phyloP scores from a whole-genome alignment of 225 moss, liverwort and hornwort species.

The Rhytidiadelphus loreus region DNA sequence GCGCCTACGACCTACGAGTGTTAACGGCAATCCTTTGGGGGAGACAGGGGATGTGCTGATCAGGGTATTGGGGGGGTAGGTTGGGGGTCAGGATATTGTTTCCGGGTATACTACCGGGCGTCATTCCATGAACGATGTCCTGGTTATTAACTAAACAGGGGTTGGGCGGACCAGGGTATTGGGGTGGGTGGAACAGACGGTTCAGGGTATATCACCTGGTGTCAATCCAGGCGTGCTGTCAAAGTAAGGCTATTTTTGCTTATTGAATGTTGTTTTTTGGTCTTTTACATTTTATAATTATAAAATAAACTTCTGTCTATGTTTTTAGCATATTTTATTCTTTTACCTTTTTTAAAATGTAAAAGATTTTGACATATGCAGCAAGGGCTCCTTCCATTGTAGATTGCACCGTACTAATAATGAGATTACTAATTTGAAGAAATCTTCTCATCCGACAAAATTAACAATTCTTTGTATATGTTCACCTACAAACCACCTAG shows the following conservation, averaged over 20 bases:
- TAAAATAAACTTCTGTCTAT: background rate
- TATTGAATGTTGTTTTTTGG: no score
- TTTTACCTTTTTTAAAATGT: background rate
- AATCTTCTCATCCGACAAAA: background rate
- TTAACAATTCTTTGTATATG: background rate
- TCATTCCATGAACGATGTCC: background rate
- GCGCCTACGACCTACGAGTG: background rate
- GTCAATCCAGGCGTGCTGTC: background rate
- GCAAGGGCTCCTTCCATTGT: background rate
- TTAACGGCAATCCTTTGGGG: background rate
- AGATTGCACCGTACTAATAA: background rate
- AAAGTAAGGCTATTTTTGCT: no score
- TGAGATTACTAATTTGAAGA: background rate
- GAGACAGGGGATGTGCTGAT: background rate
- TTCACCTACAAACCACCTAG: background rate
- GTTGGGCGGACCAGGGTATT: background rate
- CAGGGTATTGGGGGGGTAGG: background rate
- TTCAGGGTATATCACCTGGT: background rate
- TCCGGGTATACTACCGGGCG: background rate
- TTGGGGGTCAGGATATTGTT: background rate
- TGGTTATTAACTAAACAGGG: background rate
- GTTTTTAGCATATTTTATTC: background rate
- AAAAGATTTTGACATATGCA: background rate
- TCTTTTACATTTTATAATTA: background rate
- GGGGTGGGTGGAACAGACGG: background rate